Evolutionary conservation across 192 early-diverging fungal genomes (phyloP).

Genomic region (Oehlia diaphana): DNA sequence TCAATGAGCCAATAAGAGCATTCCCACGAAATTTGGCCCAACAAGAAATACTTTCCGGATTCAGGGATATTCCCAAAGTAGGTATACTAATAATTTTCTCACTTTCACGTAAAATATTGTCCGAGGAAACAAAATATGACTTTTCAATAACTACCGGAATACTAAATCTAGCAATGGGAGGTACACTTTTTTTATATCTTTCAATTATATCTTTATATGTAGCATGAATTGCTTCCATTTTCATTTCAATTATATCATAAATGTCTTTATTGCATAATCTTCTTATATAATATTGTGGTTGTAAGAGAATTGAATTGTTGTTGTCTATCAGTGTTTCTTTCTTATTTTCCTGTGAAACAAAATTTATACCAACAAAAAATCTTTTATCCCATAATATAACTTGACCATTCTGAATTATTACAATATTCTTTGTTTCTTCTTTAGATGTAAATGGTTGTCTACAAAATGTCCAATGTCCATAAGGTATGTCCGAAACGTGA

Average conservation of each 20-base stretch:
- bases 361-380: conserved; percentile 18
- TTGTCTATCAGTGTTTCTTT: not conserved
- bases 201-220: not conserved
- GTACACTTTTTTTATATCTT: not conserved
- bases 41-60: not conserved
- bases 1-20: not conserved
- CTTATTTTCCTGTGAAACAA: not conserved
- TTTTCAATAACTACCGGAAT: not conserved
- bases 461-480: not conserved
- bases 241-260: not conserved
- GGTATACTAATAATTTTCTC: not conserved
- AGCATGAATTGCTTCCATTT: not conserved
- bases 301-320: not conserved
- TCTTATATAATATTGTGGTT: not conserved
- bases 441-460: conserved; percentile 19
- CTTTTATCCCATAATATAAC: conserved; percentile 27
- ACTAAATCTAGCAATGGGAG: not conserved
- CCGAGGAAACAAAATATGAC: not conserved
- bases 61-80: not conserved
- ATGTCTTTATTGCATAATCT: not conserved
- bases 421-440: not conserved
- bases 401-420: not conserved
- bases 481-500: too few relatives aligned
- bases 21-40: conserved; percentile 6
- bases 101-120: not conserved